Evolutionary conservation across 768 basidiomycete genomes (phyloP), one percentile per base, ranked within the genome.

Genomic region (Mycena pura): DNA sequence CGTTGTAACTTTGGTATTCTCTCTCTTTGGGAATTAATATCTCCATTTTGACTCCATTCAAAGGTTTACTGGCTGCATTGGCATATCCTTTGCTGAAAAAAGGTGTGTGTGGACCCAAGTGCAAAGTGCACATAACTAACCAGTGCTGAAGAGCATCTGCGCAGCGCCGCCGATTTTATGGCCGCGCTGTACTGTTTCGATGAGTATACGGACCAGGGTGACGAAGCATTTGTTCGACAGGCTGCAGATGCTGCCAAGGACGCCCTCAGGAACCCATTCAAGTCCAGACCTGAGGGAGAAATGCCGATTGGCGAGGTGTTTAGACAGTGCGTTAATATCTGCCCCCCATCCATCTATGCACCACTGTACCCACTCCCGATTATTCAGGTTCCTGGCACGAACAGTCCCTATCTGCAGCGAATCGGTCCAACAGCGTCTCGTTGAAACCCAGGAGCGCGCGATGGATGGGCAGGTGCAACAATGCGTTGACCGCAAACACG

Each of bases 1-100:
- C 53, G 21, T 10, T 69, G 81, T 63, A 74, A 82, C 53, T 78
- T 81, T 58, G 73, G 81, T 78, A 63, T 73, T 68, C n/a, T 41
- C 21, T 15, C 51, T 28, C 8, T 6, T 52, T 29, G 9, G 3
- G 3, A 34, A 21, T 24, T 15, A n/a, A n/a, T n/a, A n/a, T n/a
- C 25, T 46, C 29, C 52, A 22, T 6, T 56, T 13, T 39, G 17
- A 43, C 43, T 14, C 41, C n/a, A n/a, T n/a, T n/a, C n/a, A n/a
- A n/a, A 82, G 81, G 69, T 40, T 68, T 78, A 4, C 66, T 81
- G 6, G 80, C 76, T 2, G 75, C 77, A 1, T 62, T 82, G 15
- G 74, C 74, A 13, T 81, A 75, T 63, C 76, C 81, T 2, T 31
- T 66, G 0, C 45, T 68, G 0, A 48, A 62, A 10, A 74, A 73